These are phyloP conservation scores for Pulveroboletus sp. DNA, from an alignment of 768 basidiomycete genomes.

Conservation along the genomic window DNA sequence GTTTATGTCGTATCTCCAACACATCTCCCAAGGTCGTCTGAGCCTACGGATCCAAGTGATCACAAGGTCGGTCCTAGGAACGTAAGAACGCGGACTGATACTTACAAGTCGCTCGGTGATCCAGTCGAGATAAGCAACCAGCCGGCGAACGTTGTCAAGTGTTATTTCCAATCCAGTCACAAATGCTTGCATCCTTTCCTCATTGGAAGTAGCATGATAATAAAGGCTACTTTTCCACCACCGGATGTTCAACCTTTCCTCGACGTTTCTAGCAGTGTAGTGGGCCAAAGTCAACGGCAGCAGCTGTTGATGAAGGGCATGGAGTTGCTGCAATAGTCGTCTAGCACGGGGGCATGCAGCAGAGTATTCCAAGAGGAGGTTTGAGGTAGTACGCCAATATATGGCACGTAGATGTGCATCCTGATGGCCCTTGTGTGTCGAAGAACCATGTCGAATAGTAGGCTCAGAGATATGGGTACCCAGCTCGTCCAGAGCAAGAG, in stretches of 20 bases:
- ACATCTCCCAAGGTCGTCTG: conserved; percentile 14
- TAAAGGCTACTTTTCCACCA: conserved; percentile 9
- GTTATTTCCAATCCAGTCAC: conserved; percentile 19
- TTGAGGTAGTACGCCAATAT: conserved; percentile 28
- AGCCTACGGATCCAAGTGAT: conserved; percentile 12
- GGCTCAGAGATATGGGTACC: conserved; percentile 13
- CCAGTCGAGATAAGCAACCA: conserved; percentile 27
- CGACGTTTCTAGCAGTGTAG: background rate
- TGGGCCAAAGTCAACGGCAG: background rate
- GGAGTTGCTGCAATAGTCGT: conserved; percentile 15
- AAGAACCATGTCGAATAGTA: background rate
- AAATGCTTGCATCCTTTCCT: conserved; percentile 11
- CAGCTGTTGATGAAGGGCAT: conserved; percentile 11
- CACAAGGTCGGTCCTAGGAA: background rate
- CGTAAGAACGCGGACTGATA: background rate
- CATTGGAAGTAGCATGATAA: background rate
- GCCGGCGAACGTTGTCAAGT: conserved; percentile 15
- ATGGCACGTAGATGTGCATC: conserved; percentile 21
- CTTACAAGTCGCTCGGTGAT: conserved; percentile 26
- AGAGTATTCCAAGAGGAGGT: conserved; percentile 31
- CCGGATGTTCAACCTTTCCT: background rate
- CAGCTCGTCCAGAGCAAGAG: conserved; percentile 29
- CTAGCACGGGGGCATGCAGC: conserved; percentile 22
- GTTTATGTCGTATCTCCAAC: conserved; percentile 1
- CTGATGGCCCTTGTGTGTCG: background rate